These are phyloP conservation scores for Neofusicoccum parvum DNA, from an alignment of 2,329 filamentous ascomycete genomes.

Conservation along the genomic window DNA sequence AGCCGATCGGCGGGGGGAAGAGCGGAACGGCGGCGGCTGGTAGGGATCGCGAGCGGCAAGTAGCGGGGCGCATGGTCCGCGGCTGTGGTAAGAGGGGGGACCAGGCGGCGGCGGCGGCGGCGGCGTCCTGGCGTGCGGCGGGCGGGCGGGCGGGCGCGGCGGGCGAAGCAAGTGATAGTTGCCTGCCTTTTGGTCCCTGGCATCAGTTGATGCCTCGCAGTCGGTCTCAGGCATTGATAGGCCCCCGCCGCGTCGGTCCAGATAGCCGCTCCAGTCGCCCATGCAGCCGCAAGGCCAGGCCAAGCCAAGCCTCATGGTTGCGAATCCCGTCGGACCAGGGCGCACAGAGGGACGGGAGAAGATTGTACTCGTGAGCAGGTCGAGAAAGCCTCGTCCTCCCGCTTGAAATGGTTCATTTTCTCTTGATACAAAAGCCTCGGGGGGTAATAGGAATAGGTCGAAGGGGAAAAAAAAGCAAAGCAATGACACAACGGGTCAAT, in stretches of 20 bases:
- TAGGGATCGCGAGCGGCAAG: slow-evolving; percentile 10
- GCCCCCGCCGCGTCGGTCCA: too few relatives aligned
- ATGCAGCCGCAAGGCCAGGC: too few relatives aligned
- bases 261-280: too few relatives aligned
- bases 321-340: not conserved
- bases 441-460: not conserved
- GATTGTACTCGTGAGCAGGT: too few relatives aligned
- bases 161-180: not conserved
- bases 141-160: not conserved
- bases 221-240: not conserved
- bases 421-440: not conserved
- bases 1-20: slow-evolving; percentile 11
- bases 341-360: not conserved
- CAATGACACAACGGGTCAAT: not conserved
- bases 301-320: too few relatives aligned
- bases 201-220: not conserved
- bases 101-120: not conserved
- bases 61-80: slow-evolving; percentile 8
- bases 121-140: not conserved
- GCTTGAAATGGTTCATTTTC: not conserved
- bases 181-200: not conserved
- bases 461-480: not conserved
- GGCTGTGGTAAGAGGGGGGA: not conserved
- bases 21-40: not conserved
- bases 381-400: not conserved